Evolutionary conservation across 345 rosid genomes (phyloP), one percentile per base, ranked within the genome.

Genomic region (Populus simonii): DNA sequence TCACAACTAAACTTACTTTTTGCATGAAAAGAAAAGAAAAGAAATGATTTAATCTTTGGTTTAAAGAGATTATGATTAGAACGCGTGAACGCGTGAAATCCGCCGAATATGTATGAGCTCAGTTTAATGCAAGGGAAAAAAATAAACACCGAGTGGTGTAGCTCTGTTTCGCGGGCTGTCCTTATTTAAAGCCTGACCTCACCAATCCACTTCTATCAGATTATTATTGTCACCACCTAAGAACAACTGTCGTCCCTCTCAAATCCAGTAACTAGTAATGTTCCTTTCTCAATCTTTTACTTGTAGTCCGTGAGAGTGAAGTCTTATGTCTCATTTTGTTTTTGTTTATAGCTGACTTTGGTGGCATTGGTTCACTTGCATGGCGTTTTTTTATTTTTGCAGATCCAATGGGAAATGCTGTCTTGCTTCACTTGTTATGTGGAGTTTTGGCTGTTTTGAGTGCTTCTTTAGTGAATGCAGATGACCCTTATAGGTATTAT

Each of bases 401-500:
- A 74, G 81, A 66, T 78, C 62, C 51, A 74, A 82, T 78, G 81
- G 78, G 72, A 71, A 74, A 39, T 20, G 13, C 74, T 12, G 67
- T 63, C 63, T 39, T 66, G 68, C 70, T 82, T 33, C 55, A 66
- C 57, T 70, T 74, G 11, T 23, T 78, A 20, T 35, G 9, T 65
- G 76, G 73, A 74, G 69, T 82, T 70, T 78, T 90, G 81, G 89
- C 87, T 84, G 68, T 91, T 39, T 76, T 89, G 76, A 68, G 84
- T 78, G 87, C 76, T 67, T 76, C 79, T 25, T 1, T 74, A 45
- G 96, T 89, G 69, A 85, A 85, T 80, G 97, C 89, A 35, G 99
- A 93, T 66, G 89, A 91, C 78, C 98, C 98, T 3, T 96, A 93
- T 81, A 87, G 83, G 78, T 93, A 70, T 66, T 92, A 86, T 85